Percentiles rank a stretch among this genome's conserved stretches.
Evolutionary conservation across 495 filamentous ascomycete species (phyloP).

Genomic region (Penicillium cataractarum): DNA sequence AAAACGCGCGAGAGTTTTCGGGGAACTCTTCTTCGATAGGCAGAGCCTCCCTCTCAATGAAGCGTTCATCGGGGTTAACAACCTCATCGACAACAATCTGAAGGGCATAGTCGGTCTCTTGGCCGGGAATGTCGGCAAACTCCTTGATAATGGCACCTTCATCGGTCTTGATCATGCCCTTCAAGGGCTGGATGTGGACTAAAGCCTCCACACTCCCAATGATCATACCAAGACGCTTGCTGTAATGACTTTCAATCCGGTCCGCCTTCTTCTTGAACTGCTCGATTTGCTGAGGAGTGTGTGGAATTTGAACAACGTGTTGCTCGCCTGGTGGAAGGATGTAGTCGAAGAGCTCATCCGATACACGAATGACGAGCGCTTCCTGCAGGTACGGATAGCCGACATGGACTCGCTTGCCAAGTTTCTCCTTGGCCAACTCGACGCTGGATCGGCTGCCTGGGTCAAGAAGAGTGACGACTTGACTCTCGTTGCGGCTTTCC

Average conservation of each 20-base stretch:
- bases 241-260: slow-evolving; percentile 82
- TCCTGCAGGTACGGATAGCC: slow-evolving; percentile 97
- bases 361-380: slow-evolving; percentile 83
- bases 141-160: slow-evolving; percentile 92
- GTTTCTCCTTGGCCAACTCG: slow-evolving; percentile 71
- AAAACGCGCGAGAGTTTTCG: slow-evolving; percentile 78
- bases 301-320: slow-evolving; percentile 66
- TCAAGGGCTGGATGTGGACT: slow-evolving; percentile 89
- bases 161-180: slow-evolving; percentile 87
- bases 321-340: slow-evolving; percentile 62
- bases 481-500: slow-evolving; percentile 94
- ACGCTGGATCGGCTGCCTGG: slow-evolving; percentile 70
- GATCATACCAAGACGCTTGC: slow-evolving; percentile 84
- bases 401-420: slow-evolving; percentile 85
- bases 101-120: slow-evolving; percentile 89
- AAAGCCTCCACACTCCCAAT: slow-evolving; percentile 87
- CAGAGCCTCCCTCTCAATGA: slow-evolving; percentile 83
- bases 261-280: slow-evolving; percentile 82
- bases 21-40: slow-evolving; percentile 94
- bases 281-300: slow-evolving; percentile 76
- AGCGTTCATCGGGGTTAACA: slow-evolving; percentile 86
- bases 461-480: slow-evolving; percentile 83
- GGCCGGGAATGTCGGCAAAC: slow-evolving; percentile 83
- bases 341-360: slow-evolving; percentile 94
- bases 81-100: slow-evolving; percentile 91